Percentiles rank a stretch among this genome's conserved stretches.
phyloP scores from a whole-genome alignment of 371 early-diverging fungal genomes.

The Basidiobolus heterosporus region DNA sequence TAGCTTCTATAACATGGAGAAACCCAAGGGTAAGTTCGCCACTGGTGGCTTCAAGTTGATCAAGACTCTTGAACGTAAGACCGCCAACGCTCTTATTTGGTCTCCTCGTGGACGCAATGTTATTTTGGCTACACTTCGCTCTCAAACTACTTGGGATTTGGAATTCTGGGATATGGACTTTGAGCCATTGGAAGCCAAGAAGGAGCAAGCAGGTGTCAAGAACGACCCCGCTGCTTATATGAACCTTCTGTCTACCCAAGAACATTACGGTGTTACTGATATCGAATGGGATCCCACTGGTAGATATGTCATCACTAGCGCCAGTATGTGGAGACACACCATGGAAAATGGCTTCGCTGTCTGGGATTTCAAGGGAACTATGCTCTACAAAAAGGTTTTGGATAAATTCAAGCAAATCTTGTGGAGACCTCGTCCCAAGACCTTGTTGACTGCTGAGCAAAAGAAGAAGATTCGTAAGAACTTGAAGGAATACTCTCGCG shows the following conservation, averaged over 20 bases:
- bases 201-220: slow-evolving; percentile 19
- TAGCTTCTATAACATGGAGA: slow-evolving; percentile 68
- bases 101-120: slow-evolving; percentile 91
- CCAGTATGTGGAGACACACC: slow-evolving; percentile 70
- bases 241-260: slow-evolving; percentile 47
- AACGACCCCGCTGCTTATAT: slow-evolving; percentile 29
- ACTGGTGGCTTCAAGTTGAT: slow-evolving; percentile 44
- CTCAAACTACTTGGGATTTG: slow-evolving; percentile 56
- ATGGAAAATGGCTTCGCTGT: slow-evolving; percentile 78
- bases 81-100: slow-evolving; percentile 75
- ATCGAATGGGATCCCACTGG: slow-evolving; percentile 97
- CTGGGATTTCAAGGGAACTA: slow-evolving; percentile 84
- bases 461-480: slow-evolving; percentile 81
- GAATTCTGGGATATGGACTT: slow-evolving; percentile 91
- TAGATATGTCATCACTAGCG: slow-evolving; percentile 74
- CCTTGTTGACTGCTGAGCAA: slow-evolving; percentile 61
- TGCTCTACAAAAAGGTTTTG: slow-evolving; percentile 52
- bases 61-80: slow-evolving; percentile 59
- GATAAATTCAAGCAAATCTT: slow-evolving; percentile 80
- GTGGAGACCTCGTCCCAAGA: slow-evolving; percentile 89
- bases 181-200: slow-evolving; percentile 27
- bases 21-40: slow-evolving; percentile 27
- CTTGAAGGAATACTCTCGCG: slow-evolving; percentile 67
- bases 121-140: slow-evolving; percentile 74
- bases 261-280: slow-evolving; percentile 88